Percentiles rank a stretch among this genome's conserved stretches.
Conservation (phyloP, 257 asterid genomes). For the Forsythia viridissima region DNA sequence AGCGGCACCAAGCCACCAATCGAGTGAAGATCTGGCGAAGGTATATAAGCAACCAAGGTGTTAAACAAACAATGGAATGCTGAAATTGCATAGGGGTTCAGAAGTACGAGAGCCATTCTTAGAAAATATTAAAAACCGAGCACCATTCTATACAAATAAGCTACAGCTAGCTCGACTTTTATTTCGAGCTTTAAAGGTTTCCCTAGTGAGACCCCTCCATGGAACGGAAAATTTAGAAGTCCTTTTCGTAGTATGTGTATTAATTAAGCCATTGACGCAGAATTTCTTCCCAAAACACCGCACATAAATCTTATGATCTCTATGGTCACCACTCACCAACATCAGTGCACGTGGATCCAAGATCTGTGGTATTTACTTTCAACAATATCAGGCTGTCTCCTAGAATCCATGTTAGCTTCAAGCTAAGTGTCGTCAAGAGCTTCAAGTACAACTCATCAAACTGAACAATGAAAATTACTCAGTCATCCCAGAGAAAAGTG, state of each 20-base stretch:
- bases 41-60: constrained; percentile 3
- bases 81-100: background rate
- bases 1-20: constrained; percentile 90
- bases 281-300: too few species aligned
- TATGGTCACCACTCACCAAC: background rate
- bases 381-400: background rate
- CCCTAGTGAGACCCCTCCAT: background rate
- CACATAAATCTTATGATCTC: too few species aligned
- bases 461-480: background rate
- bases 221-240: too few species aligned
- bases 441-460: background rate
- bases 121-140: too few species aligned
- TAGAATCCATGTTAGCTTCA: background rate
- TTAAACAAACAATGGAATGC: background rate
- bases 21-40: constrained; percentile 68
- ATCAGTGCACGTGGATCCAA: background rate
- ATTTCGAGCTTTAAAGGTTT: background rate
- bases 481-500: background rate
- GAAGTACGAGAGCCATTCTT: background rate
- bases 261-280: too few species aligned
- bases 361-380: background rate
- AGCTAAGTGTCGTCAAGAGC: background rate
- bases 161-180: background rate
- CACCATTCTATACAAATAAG: background rate
- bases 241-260: too few species aligned